Conservation (phyloP, 495 filamentous ascomycete genomes). For the Acidomyces sp. region DNA sequence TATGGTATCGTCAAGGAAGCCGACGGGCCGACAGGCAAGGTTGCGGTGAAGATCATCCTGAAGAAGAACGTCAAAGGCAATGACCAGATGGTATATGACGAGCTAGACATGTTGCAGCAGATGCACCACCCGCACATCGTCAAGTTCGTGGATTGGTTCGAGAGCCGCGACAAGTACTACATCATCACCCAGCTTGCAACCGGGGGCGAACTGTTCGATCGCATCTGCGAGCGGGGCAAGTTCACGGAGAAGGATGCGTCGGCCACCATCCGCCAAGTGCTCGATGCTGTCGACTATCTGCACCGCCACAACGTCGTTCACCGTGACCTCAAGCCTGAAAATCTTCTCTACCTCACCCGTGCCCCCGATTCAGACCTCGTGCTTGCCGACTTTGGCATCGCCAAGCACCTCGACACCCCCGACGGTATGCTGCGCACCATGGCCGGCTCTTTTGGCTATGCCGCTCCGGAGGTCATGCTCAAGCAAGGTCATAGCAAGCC, state of each 20-base stretch:
- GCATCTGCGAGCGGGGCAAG: slow-evolving; percentile 95
- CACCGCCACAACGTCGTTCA: slow-evolving; percentile 94
- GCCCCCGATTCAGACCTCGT: slow-evolving; percentile 70
- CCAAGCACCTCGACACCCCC: slow-evolving; percentile 88
- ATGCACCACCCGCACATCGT: slow-evolving; percentile 95
- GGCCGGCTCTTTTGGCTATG: slow-evolving; percentile 97
- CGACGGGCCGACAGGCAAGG: slow-evolving; percentile 67
- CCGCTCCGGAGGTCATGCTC: slow-evolving; percentile 95
- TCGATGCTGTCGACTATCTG: slow-evolving; percentile 89
- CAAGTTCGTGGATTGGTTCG: slow-evolving; percentile 97
- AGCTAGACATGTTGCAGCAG: slow-evolving; percentile 79
- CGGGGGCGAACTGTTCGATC: slow-evolving; percentile 93
- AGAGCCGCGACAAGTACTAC: slow-evolving; percentile 99
- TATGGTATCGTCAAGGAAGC: slow-evolving; percentile 98
- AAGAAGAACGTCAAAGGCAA: slow-evolving; percentile 99
- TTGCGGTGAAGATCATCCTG: slow-evolving; percentile 96
- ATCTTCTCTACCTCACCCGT: slow-evolving; percentile 81
- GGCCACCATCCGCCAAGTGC: slow-evolving; percentile 87
- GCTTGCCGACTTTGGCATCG: slow-evolving; percentile 95
- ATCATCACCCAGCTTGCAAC: slow-evolving; percentile 96
- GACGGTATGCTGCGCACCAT: slow-evolving; percentile 91
- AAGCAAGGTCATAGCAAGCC: slow-evolving; percentile 95
- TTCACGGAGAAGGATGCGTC: slow-evolving; percentile 99
- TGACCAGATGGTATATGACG: slow-evolving; percentile 96
- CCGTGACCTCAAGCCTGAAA: slow-evolving; percentile 96